Evolutionary conservation across 345 rosid genomes (phyloP).

Genomic region (Crucihimalaya himalaica): DNA sequence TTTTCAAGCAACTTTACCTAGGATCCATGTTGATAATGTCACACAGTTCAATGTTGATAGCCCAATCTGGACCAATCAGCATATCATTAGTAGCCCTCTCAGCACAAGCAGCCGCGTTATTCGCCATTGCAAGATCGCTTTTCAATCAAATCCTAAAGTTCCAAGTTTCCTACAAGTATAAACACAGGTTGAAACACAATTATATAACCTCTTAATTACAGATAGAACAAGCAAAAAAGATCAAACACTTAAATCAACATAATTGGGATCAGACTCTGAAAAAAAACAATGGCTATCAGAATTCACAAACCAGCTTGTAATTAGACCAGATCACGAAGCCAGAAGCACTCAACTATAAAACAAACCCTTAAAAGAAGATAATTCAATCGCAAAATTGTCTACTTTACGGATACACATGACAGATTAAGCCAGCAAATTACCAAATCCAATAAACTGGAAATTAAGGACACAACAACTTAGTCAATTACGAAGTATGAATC

Average conservation of each 20-base stretch:
- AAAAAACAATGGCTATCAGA: background rate
- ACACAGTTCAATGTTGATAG: conserved; percentile 87
- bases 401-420: background rate
- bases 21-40: conserved; percentile 90
- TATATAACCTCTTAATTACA: conserved; percentile 27
- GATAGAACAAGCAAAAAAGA: conserved; percentile 1
- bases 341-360: conserved; percentile 10
- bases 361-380: background rate
- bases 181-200: conserved; percentile 4
- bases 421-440: background rate
- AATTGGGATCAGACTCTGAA: conserved; percentile 4
- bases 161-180: conserved; percentile 29
- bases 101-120: conserved; percentile 76
- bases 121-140: conserved; percentile 54
- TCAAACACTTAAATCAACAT: background rate
- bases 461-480: background rate
- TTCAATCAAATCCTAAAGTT: conserved; percentile 25
- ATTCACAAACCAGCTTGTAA: conserved; percentile 17
- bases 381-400: conserved; percentile 3
- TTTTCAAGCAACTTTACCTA: conserved; percentile 55
- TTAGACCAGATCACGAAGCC: conserved; percentile 25
- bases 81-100: conserved; percentile 95
- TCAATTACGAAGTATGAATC: conserved; percentile 6
- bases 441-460: conserved; percentile 2
- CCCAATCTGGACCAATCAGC: conserved; percentile 97